Conservation (phyloP, 768 basidiomycete genomes). For the Tricholoma sp. region DNA sequence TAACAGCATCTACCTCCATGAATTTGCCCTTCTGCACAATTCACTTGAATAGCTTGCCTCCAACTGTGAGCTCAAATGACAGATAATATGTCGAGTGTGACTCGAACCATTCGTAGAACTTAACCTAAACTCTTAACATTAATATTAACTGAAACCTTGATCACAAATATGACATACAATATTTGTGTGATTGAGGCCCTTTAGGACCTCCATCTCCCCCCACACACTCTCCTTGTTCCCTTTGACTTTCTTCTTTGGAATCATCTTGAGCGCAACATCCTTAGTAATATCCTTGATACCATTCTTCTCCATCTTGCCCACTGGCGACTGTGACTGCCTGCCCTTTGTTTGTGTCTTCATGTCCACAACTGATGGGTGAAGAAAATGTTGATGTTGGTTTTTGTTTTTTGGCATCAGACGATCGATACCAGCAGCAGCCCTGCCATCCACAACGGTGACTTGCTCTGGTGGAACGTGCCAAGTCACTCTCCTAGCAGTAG, state of each 20-base stretch:
- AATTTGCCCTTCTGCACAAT: conserved; percentile 85
- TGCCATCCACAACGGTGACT: conserved; percentile 49
- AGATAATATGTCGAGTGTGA: conserved; percentile 91
- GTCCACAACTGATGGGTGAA: conserved; percentile 8
- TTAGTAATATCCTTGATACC: conserved; percentile 39
- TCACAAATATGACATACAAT: conserved; percentile 45
- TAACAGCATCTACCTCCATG: conserved; percentile 86
- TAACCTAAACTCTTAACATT: conserved; percentile 50
- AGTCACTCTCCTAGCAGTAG: conserved; percentile 50
- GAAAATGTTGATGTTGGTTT: conserved; percentile 1
- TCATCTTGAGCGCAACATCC: conserved; percentile 85
- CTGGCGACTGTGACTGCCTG: conserved; percentile 21
- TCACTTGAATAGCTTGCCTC: conserved; percentile 92
- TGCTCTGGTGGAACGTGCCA: conserved; percentile 72
- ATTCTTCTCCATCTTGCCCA: conserved; percentile 5
- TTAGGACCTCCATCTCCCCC: conserved; percentile 91
- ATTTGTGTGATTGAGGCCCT: conserved; percentile 85
- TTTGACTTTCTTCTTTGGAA: conserved; percentile 93
- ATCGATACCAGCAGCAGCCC: conserved; percentile 41
- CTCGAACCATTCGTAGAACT: conserved; percentile 97
- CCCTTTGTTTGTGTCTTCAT: conserved; percentile 10
- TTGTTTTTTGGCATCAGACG: conserved; percentile 8
- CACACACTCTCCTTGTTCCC: conserved; percentile 85
- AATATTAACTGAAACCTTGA: neutral
- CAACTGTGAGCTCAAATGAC: conserved; percentile 89